Evolutionary conservation across 305 asterid genomes (phyloP).

Genomic region (Solanum hybrid): DNA sequence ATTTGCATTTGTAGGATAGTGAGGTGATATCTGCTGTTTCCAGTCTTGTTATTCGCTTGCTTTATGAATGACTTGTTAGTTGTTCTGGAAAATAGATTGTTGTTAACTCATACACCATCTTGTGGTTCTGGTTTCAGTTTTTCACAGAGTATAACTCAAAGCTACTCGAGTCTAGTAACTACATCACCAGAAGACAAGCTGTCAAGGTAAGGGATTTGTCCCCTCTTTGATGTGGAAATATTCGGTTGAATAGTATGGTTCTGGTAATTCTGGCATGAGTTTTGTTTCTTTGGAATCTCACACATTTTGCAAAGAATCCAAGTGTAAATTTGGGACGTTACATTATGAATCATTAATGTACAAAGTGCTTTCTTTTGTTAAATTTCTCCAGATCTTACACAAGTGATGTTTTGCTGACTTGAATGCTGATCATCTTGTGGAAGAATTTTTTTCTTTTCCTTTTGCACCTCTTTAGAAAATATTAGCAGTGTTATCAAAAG

Average conservation of each 20-base stretch:
- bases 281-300: neutral
- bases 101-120: neutral
- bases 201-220: slow-evolving; percentile 16
- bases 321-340: neutral
- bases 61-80: neutral
- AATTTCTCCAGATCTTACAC: neutral
- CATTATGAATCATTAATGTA: neutral
- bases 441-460: neutral
- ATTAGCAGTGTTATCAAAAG: neutral
- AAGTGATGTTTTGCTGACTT: neutral
- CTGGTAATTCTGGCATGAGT: neutral
- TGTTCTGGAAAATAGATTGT: neutral
- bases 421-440: neutral
- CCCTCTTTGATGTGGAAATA: neutral
- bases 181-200: slow-evolving; percentile 30
- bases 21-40: neutral
- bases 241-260: neutral
- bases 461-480: neutral
- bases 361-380: neutral
- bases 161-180: slow-evolving; percentile 24
- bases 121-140: slow-evolving; percentile 13
- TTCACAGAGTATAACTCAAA: slow-evolving; percentile 28
- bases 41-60: neutral
- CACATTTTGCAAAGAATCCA: neutral
- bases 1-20: neutral